These are phyloP conservation scores for Persicaria tinctoria DNA, from an alignment of 148 eudicot species.

Conservation along the genomic window DNA sequence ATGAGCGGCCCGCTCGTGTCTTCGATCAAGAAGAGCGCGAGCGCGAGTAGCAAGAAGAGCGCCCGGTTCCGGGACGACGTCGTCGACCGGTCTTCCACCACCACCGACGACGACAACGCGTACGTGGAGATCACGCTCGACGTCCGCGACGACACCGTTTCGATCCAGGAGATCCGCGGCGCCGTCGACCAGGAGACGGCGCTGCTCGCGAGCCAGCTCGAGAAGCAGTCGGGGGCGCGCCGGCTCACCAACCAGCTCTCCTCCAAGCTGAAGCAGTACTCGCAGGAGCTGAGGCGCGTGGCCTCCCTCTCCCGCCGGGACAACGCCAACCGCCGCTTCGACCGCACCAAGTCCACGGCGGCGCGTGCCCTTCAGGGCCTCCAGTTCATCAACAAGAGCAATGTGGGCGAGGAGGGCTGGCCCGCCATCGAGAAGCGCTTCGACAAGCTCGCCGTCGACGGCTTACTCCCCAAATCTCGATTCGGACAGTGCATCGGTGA, in stretches of 20 bases:
- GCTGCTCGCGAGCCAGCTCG: conserved; percentile 27
- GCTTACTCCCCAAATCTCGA: conserved; percentile 29
- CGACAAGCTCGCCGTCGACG: conserved; percentile 26
- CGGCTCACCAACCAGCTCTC: conserved; percentile 33
- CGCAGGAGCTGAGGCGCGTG: conserved; percentile 40
- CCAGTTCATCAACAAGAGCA: conserved; percentile 37
- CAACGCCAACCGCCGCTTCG: conserved; percentile 16
- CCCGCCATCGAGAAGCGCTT: conserved; percentile 31
- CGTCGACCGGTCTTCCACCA: neutral
- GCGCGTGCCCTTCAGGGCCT: conserved; percentile 37
- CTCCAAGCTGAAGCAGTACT: conserved; percentile 35
- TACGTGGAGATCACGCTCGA: conserved; percentile 51
- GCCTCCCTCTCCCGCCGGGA: conserved; percentile 18
- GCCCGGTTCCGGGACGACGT: conserved; percentile 8
- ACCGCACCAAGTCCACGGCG: conserved; percentile 35
- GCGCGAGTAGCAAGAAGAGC: conserved; percentile 8
- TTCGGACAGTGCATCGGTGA: conserved; percentile 53
- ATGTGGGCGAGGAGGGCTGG: conserved; percentile 41
- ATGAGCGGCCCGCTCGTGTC: conserved; percentile 31
- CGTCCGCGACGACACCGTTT: conserved; percentile 42
- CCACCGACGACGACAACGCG: conserved; percentile 8
- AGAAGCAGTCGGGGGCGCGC: conserved; percentile 21
- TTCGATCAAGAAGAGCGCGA: conserved; percentile 12
- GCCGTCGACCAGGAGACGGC: conserved; percentile 38
- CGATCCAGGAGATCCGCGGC: conserved; percentile 37